Evolutionary conservation across 345 rosid species (phyloP).

Genomic region (Populus davidiana): DNA sequence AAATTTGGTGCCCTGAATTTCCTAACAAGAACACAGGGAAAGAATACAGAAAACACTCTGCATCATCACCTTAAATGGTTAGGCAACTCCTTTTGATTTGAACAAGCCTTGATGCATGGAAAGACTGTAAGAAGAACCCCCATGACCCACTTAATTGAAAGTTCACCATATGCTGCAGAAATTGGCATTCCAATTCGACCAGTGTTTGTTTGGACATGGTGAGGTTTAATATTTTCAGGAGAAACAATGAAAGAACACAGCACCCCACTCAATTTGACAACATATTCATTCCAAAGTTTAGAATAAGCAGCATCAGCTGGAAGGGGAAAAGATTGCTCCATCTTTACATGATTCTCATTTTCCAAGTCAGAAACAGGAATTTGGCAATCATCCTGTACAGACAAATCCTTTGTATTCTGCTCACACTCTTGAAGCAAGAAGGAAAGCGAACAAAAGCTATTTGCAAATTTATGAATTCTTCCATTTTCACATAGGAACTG

Average conservation of each 20-base stretch:
- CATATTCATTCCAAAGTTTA: constrained; percentile 50
- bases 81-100: constrained; percentile 54
- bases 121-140: constrained; percentile 58
- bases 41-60: not conserved
- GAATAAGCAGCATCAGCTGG: constrained; percentile 34
- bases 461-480: constrained; percentile 70
- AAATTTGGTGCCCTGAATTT: not conserved
- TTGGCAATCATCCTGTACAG: constrained; percentile 26
- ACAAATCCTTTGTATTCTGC: constrained; percentile 34
- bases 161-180: constrained; percentile 55
- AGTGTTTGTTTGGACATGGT: constrained; percentile 26
- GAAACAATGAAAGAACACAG: constrained; percentile 57
- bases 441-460: constrained; percentile 68
- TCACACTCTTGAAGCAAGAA: constrained; percentile 57
- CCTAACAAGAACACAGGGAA: not conserved
- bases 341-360: constrained; percentile 16
- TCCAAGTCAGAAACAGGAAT: constrained; percentile 21
- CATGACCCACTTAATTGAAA: constrained; percentile 66
- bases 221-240: constrained; percentile 41
- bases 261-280: constrained; percentile 47
- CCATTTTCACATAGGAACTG: constrained; percentile 74
- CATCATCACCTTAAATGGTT: constrained; percentile 45
- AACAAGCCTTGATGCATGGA: constrained; percentile 65
- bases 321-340: constrained; percentile 28
- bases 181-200: constrained; percentile 33